phyloP scores from a whole-genome alignment of 345 rosid genomes.

The Atalantia buxifolia region DNA sequence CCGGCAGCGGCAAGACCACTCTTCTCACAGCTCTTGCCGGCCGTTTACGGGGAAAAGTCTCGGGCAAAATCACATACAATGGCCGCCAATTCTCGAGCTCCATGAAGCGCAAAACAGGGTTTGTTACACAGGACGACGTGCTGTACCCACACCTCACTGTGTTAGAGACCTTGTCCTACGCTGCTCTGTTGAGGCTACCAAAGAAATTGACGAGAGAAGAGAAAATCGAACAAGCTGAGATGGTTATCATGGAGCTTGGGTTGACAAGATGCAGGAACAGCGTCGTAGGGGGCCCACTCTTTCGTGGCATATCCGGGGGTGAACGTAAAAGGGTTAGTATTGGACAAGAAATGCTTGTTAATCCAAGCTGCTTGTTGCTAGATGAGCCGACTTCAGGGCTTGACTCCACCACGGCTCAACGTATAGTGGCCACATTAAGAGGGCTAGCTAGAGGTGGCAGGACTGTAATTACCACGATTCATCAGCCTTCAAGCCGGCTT shows the following conservation, averaged over 20 bases:
- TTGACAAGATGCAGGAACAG: conserved; percentile 55
- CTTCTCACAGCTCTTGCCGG: conserved; percentile 79
- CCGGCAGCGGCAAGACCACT: conserved; percentile 94
- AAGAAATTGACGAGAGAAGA: conserved; percentile 51
- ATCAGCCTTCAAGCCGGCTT: conserved; percentile 85
- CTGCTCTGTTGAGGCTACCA: conserved; percentile 75
- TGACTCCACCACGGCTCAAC: conserved; percentile 83
- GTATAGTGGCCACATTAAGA: conserved; percentile 56
- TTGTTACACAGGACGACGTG: conserved; percentile 82
- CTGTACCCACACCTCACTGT: conserved; percentile 87
- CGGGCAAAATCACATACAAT: conserved; percentile 68
- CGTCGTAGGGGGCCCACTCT: conserved; percentile 68
- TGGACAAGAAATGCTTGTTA: conserved; percentile 86
- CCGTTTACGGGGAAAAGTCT: conserved; percentile 63
- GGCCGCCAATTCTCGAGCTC: conserved; percentile 62
- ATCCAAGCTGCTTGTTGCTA: conserved; percentile 79
- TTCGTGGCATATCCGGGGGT: conserved; percentile 87
- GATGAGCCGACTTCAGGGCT: conserved; percentile 96
- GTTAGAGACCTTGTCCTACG: conserved; percentile 65
- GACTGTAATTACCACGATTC: conserved; percentile 77
- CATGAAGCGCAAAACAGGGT: conserved; percentile 75
- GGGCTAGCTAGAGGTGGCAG: conserved; percentile 72
- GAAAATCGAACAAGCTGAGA: conserved; percentile 66
- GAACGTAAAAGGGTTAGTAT: conserved; percentile 89
- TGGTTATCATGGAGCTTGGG: conserved; percentile 69